Base-by-base conservation (phyloP, 2,329 filamentous ascomycete genomes). In the Trichoderma aggressivum region DNA sequence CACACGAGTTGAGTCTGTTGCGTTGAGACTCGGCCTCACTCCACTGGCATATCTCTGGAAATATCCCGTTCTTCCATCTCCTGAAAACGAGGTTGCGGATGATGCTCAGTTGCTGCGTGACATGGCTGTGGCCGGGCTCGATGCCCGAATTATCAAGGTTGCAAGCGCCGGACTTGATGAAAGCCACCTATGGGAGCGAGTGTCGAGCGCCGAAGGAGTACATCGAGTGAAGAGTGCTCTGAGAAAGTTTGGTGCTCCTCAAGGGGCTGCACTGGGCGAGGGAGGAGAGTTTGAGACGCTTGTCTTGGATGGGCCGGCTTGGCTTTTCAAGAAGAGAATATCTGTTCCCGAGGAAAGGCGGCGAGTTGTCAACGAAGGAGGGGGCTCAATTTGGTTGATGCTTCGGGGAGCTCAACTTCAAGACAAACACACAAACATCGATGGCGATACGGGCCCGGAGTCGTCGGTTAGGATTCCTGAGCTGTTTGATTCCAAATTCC, bases 241-340 rank as follows among this genome's bases (percentile, higher is more conserved):
- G 78, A 82, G 84, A 63, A 86, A 89, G 73, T 97, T 97, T 81
- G 91, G 92, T 58, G 82, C 86, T 73, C 83, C 82, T 77, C 84
- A 87, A 72, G 94, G 92, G 0, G 92, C 92, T 10, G 89, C 94
- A 11, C 82, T 98, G 21, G 96, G 96, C 1, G 96, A 98, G 80
- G 96, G 96, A 7, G 96, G 96, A 4, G 96, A 98, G 83, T 98
- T 97, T 80, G 96, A 98, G 86, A 98, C 94, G 34, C 83, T 98
- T 66, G 94, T 96, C 58, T 78, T 98, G 43, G 89, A 94, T 80
- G 96, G 95, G 12, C 95, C 95, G 10, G 76, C 78, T 0, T 82
- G 83, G 63, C 79, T 98, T 72, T 98, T 96, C 86, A 91, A 88
- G 81, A 87, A 86, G 74, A 87, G 85, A 65, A 91, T 98, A 73